Conservation (phyloP, 495 filamentous ascomycete species). For the Parathielavia appendiculata region DNA sequence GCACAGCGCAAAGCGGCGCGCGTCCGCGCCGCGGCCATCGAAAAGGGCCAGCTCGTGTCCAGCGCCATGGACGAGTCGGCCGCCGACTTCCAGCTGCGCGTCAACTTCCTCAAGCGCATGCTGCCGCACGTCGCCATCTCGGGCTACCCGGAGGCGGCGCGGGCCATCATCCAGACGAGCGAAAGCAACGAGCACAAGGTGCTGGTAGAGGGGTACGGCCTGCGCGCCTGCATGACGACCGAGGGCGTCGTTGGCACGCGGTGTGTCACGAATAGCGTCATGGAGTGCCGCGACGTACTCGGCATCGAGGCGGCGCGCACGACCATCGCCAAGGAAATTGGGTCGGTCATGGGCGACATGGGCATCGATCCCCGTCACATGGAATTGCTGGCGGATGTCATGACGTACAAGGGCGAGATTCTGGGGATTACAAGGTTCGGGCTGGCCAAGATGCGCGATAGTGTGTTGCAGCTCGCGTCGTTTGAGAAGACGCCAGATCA, state of each 20-base stretch:
- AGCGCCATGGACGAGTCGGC: constrained; percentile 39
- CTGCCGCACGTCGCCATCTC: constrained; percentile 75
- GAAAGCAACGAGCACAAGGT: constrained; percentile 59
- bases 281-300: constrained; percentile 87
- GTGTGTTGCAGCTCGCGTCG: constrained; percentile 86
- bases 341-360: constrained; percentile 81
- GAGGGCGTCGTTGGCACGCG: constrained; percentile 72
- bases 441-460: constrained; percentile 93
- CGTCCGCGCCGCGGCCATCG: constrained; percentile 42
- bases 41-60: constrained; percentile 28
- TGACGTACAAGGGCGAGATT: constrained; percentile 98
- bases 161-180: constrained; percentile 77
- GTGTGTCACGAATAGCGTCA: constrained; percentile 77
- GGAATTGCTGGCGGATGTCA: constrained; percentile 96
- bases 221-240: constrained; percentile 85
- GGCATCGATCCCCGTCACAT: constrained; percentile 97
- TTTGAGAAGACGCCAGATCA: constrained; percentile 99
- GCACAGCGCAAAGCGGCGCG: constrained; percentile 46
- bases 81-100: constrained; percentile 70
- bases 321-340: constrained; percentile 78
- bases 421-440: constrained; percentile 98
- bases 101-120: constrained; percentile 76
- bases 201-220: constrained; percentile 90
- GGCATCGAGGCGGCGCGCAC: constrained; percentile 91
- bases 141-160: constrained; percentile 76